These are phyloP conservation scores for Fusarium dimerum DNA, from an alignment of 2,329 filamentous ascomycete genomes.

Conservation along the genomic window DNA sequence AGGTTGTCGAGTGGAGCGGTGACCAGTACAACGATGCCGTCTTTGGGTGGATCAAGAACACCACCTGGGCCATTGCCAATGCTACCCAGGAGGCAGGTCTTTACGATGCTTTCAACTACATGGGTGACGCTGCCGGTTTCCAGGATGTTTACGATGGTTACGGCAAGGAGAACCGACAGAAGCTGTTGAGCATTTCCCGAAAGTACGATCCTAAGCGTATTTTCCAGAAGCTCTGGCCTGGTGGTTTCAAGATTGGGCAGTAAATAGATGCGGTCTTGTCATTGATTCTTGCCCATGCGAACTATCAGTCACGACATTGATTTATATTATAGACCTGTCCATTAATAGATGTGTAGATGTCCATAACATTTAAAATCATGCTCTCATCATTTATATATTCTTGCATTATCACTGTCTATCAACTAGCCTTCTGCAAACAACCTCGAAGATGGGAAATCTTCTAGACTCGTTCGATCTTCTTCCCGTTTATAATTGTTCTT, in stretches of 20 bases:
- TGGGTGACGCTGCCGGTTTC: constrained; percentile 18
- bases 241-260: constrained; percentile 11
- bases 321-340: too few relatives aligned
- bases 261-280: neutral
- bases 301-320: too few relatives aligned
- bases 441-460: too few relatives aligned
- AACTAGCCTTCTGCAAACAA: too few relatives aligned
- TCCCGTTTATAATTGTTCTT: too few relatives aligned
- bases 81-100: constrained; percentile 10
- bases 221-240: constrained; percentile 14
- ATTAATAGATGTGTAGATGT: too few relatives aligned
- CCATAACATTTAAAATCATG: too few relatives aligned
- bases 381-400: too few relatives aligned
- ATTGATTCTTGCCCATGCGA: too few relatives aligned
- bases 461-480: too few relatives aligned
- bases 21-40: constrained; percentile 15
- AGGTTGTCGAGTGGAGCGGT: constrained; percentile 18
- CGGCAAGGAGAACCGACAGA: constrained; percentile 8
- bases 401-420: too few relatives aligned
- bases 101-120: constrained; percentile 15
- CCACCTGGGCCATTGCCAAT: constrained; percentile 15
- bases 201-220: constrained; percentile 11
- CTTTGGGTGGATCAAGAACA: constrained; percentile 13
- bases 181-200: constrained; percentile 7
- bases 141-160: constrained; percentile 13